A percentile compares a stretch with the other conserved stretches of the same genome.
Evolutionary conservation across 257 asterid genomes (phyloP).

Genomic region (Solanum sitiens): DNA sequence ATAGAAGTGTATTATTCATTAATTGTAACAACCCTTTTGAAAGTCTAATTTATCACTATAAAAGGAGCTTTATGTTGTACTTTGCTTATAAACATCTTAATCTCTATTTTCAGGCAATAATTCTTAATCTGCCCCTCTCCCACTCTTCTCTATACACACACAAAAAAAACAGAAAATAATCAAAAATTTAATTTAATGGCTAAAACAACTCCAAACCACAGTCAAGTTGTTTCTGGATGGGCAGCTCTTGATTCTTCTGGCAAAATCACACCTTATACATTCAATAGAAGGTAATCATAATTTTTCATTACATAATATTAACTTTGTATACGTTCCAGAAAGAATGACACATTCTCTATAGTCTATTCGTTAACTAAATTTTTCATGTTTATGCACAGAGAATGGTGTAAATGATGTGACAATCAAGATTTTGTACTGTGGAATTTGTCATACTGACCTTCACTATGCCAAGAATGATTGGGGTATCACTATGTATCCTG

Average conservation of each 20-base stretch:
- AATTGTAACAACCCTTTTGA: background rate
- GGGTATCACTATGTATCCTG: constrained; percentile 38
- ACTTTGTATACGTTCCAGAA: background rate
- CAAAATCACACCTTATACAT: constrained; percentile 28
- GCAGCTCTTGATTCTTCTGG: constrained; percentile 40
- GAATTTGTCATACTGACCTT: constrained; percentile 41
- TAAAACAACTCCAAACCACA: constrained; percentile 33
- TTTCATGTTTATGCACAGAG: constrained; percentile 8
- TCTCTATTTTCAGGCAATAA: background rate
- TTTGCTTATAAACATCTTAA: background rate
- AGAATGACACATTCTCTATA: background rate
- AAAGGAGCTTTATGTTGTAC: background rate
- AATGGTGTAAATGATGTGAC: constrained; percentile 34
- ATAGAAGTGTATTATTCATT: background rate
- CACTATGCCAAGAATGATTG: constrained; percentile 33
- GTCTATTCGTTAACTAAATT: background rate
- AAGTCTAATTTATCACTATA: background rate
- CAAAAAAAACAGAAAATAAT: background rate
- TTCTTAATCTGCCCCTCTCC: background rate
- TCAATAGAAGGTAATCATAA: constrained; percentile 31
- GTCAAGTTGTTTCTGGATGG: constrained; percentile 33
- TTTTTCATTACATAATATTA: background rate
- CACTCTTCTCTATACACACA: background rate
- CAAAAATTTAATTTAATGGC: constrained; percentile 12
- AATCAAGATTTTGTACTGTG: constrained; percentile 27